A percentile compares a stretch with the other conserved stretches of the same genome.
These are phyloP conservation scores for Chaetomidium leptoderma DNA, from an alignment of 495 filamentous ascomycete genomes.

Conservation along the genomic window DNA sequence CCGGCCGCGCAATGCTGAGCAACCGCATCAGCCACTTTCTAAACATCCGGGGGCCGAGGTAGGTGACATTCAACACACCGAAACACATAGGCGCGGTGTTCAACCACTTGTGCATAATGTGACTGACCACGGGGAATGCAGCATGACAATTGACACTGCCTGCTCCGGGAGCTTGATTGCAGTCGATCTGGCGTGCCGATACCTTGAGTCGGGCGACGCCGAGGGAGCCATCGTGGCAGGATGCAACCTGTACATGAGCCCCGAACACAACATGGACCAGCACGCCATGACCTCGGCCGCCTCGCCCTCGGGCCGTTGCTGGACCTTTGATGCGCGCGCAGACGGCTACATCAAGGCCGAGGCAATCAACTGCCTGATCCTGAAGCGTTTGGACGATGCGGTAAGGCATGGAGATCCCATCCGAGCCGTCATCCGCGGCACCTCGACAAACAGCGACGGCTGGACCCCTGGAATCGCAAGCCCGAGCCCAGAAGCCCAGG, in stretches of 20 bases:
- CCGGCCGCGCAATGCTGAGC: constrained; percentile 33
- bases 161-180: constrained; percentile 42
- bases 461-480: constrained; percentile 45
- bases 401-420: constrained; percentile 47
- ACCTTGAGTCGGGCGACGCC: constrained; percentile 25
- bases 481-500: constrained; percentile 49
- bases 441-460: constrained; percentile 49
- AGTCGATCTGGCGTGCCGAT: constrained; percentile 38
- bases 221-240: constrained; percentile 3
- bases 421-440: constrained; percentile 51
- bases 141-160: constrained; percentile 40
- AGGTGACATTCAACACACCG: too few species aligned
- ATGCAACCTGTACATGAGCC: constrained; percentile 1
- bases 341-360: constrained; percentile 57
- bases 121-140: too few species aligned
- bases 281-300: constrained; percentile 9
- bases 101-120: too few species aligned
- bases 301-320: constrained; percentile 26
- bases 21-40: constrained; percentile 51
- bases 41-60: constrained; percentile 39
- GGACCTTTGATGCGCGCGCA: constrained; percentile 30
- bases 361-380: constrained; percentile 37
- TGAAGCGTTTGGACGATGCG: constrained; percentile 51
- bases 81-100: too few species aligned
- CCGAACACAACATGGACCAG: constrained; percentile 1